Conservation (phyloP, 2,329 filamentous ascomycete species). For the Xylariales sp. region DNA sequence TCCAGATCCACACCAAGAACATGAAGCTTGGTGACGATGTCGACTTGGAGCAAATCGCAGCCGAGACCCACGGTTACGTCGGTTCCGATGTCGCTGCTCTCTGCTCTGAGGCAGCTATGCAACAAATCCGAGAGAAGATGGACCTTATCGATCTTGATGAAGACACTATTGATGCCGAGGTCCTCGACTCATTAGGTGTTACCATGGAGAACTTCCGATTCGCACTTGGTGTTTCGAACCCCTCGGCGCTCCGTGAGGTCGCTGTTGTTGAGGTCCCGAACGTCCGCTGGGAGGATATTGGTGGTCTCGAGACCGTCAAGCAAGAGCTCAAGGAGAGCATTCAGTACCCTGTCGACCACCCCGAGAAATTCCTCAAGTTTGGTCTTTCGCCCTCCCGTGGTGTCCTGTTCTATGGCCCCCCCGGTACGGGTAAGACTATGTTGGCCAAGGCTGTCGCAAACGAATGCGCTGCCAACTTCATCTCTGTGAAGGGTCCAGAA, state of each 20-base stretch:
- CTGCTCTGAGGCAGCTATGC: conserved; percentile 98
- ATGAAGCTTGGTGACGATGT: conserved; percentile 99
- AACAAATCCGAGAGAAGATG: conserved; percentile 99
- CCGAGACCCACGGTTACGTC: conserved; percentile 98
- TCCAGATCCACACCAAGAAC: conserved; percentile 99
- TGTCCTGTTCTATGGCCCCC: conserved; percentile 97
- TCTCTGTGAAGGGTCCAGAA: conserved; percentile 98
- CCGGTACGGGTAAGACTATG: conserved; percentile 99
- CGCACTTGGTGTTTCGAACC: conserved; percentile 95
- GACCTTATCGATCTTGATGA: conserved; percentile 98
- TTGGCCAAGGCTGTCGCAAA: conserved; percentile 99
- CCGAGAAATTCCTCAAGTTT: conserved; percentile 99
- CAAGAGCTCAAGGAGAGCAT: conserved; percentile 98
- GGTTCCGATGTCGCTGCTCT: conserved; percentile 97
- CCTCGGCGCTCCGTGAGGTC: conserved; percentile 95
- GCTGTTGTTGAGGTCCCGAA: conserved; percentile 99
- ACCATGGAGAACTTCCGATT: conserved; percentile 99
- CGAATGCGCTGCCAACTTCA: conserved; percentile 99
- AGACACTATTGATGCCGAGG: conserved; percentile 97
- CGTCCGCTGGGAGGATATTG: conserved; percentile 99
- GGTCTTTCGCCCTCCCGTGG: conserved; percentile 95
- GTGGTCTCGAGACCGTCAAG: conserved; percentile 97
- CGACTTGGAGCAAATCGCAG: conserved; percentile 91
- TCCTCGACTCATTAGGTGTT: conserved; percentile 94
- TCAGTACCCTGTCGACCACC: conserved; percentile 98